Evolutionary conservation across 371 early-diverging fungal species (phyloP).

Genomic region (Zopfochytrium polystomum): DNA sequence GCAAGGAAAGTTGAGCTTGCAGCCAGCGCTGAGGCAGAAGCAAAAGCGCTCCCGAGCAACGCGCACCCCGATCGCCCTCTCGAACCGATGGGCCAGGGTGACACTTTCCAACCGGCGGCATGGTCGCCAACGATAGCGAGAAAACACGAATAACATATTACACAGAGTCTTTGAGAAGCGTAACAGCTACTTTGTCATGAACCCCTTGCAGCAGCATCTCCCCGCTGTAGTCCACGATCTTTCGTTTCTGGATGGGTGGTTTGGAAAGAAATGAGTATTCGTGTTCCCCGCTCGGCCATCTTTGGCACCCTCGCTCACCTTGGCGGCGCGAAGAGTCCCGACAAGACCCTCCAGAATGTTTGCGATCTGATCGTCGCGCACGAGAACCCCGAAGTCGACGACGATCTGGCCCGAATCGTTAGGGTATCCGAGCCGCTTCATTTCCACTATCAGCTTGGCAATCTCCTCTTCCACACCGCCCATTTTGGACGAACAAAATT

Average conservation of each 20-base stretch:
- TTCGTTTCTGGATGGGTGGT: slow-evolving; percentile 26
- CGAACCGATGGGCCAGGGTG: no score
- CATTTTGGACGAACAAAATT: no score
- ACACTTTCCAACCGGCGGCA: no score
- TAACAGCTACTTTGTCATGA: slow-evolving; percentile 16
- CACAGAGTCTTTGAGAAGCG: no score
- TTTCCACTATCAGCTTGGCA: slow-evolving; percentile 29
- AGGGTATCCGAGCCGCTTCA: slow-evolving; percentile 34
- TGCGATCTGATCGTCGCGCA: slow-evolving; percentile 38
- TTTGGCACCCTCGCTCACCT: slow-evolving; percentile 8
- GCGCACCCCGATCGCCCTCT: no score
- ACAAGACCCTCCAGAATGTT: slow-evolving; percentile 45
- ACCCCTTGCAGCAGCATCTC: slow-evolving; percentile 36
- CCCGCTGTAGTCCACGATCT: slow-evolving; percentile 28
- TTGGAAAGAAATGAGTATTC: background rate
- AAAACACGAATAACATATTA: no score
- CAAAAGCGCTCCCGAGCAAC: no score
- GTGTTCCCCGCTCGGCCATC: background rate
- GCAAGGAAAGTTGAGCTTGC: no score
- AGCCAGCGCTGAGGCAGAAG: no score
- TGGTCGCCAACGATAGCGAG: no score
- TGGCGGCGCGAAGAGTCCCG: slow-evolving; percentile 41
- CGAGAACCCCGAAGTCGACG: slow-evolving; percentile 41
- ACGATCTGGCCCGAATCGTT: slow-evolving; percentile 15
- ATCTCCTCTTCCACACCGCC: slow-evolving; percentile 43